Percentiles rank a stretch among this genome's conserved stretches.
Conservation (phyloP, 352 stramenopile species). For the Pythium apleroticum region DNA sequence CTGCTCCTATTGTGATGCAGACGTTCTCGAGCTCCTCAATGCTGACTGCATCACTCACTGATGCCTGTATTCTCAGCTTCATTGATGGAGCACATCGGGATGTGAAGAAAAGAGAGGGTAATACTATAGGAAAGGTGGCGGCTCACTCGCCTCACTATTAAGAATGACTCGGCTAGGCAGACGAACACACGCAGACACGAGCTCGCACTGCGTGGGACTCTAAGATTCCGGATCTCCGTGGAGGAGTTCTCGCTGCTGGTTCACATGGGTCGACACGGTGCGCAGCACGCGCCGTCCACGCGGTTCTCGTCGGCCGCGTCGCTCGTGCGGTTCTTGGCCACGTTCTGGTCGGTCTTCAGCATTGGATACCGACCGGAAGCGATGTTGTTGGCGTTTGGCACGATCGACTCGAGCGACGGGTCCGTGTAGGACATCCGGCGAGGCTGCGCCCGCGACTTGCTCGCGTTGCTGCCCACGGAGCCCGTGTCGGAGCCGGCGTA, state of each 20-base stretch:
- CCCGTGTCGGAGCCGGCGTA: conserved; percentile 68
- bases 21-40: not conserved
- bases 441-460: conserved; percentile 26
- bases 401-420: conserved; percentile 55
- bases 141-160: not conserved
- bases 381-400: conserved; percentile 72
- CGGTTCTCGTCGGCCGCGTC: conserved; percentile 30
- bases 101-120: not conserved
- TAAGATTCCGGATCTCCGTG: not conserved
- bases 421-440: conserved; percentile 57
- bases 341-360: conserved; percentile 74
- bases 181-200: not conserved
- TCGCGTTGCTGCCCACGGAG: conserved; percentile 44
- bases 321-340: conserved; percentile 35
- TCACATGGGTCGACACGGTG: conserved; percentile 65
- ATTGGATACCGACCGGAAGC: conserved; percentile 66
- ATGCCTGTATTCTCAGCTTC: not conserved
- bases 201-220: not conserved
- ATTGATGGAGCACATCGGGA: not conserved
- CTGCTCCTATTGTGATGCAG: no score
- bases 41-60: not conserved
- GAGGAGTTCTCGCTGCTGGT: not conserved
- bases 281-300: conserved; percentile 55
- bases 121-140: conserved; percentile 1
- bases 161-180: conserved; percentile 2